A percentile compares a stretch with the other conserved stretches of the same genome.
phyloP scores from a whole-genome alignment of 148 eudicot genomes.

The Camellia granthamiana region DNA sequence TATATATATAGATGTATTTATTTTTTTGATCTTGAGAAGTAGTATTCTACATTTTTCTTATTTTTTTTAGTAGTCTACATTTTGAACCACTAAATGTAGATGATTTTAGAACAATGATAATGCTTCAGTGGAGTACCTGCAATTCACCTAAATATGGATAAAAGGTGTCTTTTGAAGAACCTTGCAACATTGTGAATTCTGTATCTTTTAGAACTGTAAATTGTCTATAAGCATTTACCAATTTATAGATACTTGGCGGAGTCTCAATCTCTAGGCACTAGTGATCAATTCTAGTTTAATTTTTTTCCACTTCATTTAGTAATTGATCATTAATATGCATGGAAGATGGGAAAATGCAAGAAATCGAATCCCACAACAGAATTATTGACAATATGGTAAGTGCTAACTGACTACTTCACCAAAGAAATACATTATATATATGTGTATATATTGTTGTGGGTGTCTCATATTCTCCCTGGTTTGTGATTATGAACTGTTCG shows the following conservation, averaged over 20 bases:
- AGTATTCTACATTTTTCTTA: not conserved
- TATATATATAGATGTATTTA: not conserved
- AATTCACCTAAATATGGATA: not conserved
- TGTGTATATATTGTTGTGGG: too few relatives aligned
- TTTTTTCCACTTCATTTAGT: not conserved
- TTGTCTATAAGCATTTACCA: not conserved
- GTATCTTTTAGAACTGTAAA: not conserved
- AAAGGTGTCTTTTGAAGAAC: not conserved
- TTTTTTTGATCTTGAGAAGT: not conserved
- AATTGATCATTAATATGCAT: not conserved
- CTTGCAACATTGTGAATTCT: not conserved
- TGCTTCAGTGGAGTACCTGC: not conserved
- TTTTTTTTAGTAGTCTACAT: too few relatives aligned
- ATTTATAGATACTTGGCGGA: not conserved
- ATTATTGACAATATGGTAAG: not conserved
- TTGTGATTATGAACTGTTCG: too few relatives aligned
- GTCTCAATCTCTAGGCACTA: not conserved
- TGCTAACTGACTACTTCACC: not conserved
- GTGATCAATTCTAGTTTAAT: not conserved
- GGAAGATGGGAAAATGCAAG: not conserved
- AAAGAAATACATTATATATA: not conserved
- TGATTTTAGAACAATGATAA: slow-evolving; percentile 1
- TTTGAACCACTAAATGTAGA: not conserved
- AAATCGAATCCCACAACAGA: not conserved
- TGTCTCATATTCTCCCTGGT: too few relatives aligned